A percentile compares a stretch with the other conserved stretches of the same genome.
These are phyloP conservation scores for Botryotinia calthae DNA, from an alignment of 2,329 filamentous ascomycete species.

Conservation along the genomic window DNA sequence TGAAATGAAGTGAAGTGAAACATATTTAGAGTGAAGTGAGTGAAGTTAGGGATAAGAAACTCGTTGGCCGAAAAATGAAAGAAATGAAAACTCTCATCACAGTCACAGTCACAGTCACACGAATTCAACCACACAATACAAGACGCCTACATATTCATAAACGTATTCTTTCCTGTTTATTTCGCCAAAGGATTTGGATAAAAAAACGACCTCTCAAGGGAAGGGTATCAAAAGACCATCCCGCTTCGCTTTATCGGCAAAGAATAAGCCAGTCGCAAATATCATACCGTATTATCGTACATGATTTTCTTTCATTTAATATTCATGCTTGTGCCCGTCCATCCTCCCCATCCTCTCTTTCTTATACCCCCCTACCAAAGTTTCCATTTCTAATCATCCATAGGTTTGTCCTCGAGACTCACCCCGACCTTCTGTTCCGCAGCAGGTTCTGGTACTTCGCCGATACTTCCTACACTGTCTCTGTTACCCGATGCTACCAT, in stretches of 20 bases:
- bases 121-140: not conserved
- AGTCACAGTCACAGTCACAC: not conserved
- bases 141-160: not conserved
- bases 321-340: constrained; percentile 9
- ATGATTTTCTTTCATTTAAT: constrained; percentile 15
- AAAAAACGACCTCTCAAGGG: constrained; percentile 3
- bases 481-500: constrained; percentile 4
- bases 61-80: not conserved
- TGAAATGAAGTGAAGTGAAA: not conserved
- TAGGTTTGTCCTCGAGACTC: constrained; percentile 12
- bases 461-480: constrained; percentile 13
- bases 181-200: not conserved
- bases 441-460: constrained; percentile 7
- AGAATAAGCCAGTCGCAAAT: constrained; percentile 13
- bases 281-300: constrained; percentile 13
- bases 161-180: not conserved
- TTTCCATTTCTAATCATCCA: constrained; percentile 7
- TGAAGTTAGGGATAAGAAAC: not conserved
- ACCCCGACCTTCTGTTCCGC: constrained; percentile 12
- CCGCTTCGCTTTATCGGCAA: constrained; percentile 10
- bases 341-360: not conserved
- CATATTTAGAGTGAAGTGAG: not conserved
- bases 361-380: not conserved
- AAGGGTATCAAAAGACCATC: constrained; percentile 16
- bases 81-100: not conserved